phyloP scores from a whole-genome alignment of 1,139 yeast species.

The Yamadazyma sp. region DNA sequence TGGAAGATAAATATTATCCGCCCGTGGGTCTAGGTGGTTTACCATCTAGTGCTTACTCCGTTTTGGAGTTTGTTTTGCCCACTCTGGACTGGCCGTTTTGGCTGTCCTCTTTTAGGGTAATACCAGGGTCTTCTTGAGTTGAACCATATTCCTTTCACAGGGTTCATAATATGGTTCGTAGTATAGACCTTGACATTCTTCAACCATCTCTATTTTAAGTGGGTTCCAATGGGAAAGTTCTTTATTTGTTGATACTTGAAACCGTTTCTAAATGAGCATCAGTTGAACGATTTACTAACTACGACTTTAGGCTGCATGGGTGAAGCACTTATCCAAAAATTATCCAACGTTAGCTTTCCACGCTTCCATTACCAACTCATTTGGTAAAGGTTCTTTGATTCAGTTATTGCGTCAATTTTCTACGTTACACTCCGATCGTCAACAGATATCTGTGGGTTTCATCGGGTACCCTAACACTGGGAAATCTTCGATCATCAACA shows the following conservation, averaged over 20 bases:
- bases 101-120: slow-evolving; percentile 28
- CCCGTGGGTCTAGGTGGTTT: slow-evolving; percentile 28
- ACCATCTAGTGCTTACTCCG: slow-evolving; percentile 26
- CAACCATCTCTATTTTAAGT: slow-evolving; percentile 7
- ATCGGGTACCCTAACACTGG: slow-evolving; percentile 98
- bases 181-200: slow-evolving; percentile 67
- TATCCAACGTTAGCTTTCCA: slow-evolving; percentile 97
- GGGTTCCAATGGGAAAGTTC: background rate
- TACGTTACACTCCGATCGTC: slow-evolving; percentile 84
- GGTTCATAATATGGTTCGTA: slow-evolving; percentile 53
- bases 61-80: slow-evolving; percentile 50
- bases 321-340: slow-evolving; percentile 85
- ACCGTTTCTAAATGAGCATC: slow-evolving; percentile 1
- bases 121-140: slow-evolving; percentile 63
- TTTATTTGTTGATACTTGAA: too few relatives aligned
- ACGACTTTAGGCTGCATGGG: slow-evolving; percentile 89
- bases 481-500: slow-evolving; percentile 92
- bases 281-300: slow-evolving; percentile 43
- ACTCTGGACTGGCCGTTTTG: slow-evolving; percentile 45
- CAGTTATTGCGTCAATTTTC: slow-evolving; percentile 93
- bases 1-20: slow-evolving; percentile 78
- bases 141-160: slow-evolving; percentile 37
- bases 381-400: slow-evolving; percentile 95
- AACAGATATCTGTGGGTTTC: slow-evolving; percentile 94
- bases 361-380: slow-evolving; percentile 95